Evolutionary conservation across 192 early-diverging fungal species (phyloP).

Genomic region (Coemansia aciculifera): DNA sequence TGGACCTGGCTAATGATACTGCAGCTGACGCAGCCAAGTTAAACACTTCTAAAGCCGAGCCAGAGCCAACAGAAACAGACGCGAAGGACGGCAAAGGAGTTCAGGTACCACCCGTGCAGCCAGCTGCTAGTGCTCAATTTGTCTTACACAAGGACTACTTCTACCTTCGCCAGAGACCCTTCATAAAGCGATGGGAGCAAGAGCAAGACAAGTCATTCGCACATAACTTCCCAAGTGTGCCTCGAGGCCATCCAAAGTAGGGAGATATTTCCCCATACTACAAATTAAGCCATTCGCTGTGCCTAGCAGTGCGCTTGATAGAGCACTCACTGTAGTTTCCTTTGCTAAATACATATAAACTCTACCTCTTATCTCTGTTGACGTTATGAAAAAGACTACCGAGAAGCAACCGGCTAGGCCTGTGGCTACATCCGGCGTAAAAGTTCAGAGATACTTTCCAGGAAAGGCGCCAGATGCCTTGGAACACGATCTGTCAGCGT

Average conservation of each 20-base stretch:
- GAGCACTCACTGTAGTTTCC: neutral
- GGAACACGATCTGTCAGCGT: slow-evolving; percentile 26
- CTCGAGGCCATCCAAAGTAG: slow-evolving; percentile 2
- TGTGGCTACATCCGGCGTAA: slow-evolving; percentile 40
- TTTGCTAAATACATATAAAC: neutral
- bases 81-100: neutral
- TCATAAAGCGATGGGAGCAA: slow-evolving; percentile 30
- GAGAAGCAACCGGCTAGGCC: slow-evolving; percentile 10
- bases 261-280: neutral
- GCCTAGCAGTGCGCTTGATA: neutral
- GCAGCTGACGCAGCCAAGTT: neutral
- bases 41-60: neutral
- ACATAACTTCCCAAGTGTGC: slow-evolving; percentile 18
- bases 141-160: slow-evolving; percentile 27
- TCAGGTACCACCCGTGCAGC: neutral
- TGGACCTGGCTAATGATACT: neutral
- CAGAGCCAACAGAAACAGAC: neutral
- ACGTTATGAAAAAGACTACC: slow-evolving; percentile 7
- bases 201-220: slow-evolving; percentile 20
- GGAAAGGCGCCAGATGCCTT: slow-evolving; percentile 41
- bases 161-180: slow-evolving; percentile 33
- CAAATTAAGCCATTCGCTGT: neutral
- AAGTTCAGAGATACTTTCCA: slow-evolving; percentile 47
- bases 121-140: neutral
- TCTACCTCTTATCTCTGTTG: neutral